Evolutionary conservation across 1,284 basidiomycete genomes (phyloP), one percentile per base, ranked within the genome.

Genomic region (Phellopilus nigrolimitatus): DNA sequence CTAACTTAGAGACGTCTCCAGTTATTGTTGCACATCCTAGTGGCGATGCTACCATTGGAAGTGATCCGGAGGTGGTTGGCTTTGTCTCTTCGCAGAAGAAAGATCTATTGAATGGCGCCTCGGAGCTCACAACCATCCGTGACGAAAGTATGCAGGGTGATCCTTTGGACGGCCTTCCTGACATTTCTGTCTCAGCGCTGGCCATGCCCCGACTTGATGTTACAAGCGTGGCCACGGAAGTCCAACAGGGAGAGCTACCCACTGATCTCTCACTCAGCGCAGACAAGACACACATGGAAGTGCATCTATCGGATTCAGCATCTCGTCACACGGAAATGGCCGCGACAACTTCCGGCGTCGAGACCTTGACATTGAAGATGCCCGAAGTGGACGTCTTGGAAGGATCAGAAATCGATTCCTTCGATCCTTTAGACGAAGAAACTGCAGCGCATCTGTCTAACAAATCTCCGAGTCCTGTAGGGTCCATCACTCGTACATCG

Each of bases 141-240:
- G 36, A 33, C 8, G 49, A 39, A 21, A 54, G 49, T n/a, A 51
- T 34, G 8, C 17, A 31, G 10, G 30, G 42, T 25, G 36, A 27
- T 10, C 15, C 41, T 4, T 13, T 50, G 21, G 47, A 45, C 9
- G 54, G 50, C 21, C 21, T 51, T 2, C 49, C 34, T 8, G 45
- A 47, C 15, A 51, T 47, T 31, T 30, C 54, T 7, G 17, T 41
- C n/a, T 38, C 54, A 12, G 42, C 43, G 27, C 40, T 55, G 6
- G 24, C 43, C 19, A 51, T 51, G n/a, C 54, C 54, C n/a, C 25
- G 47, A 24, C 21, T 47, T 9, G 54, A 47, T 34, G 36, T 41
- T n/a, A n/a, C n/a, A n/a, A n/a, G n/a, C n/a, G 37, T 19, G 7
- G 21, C 30, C 21, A 12, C 39, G 9, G 24, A 19, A 43, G 31